Conservation (phyloP, 148 eudicot genomes). For the Selenicereus undatus region DNA sequence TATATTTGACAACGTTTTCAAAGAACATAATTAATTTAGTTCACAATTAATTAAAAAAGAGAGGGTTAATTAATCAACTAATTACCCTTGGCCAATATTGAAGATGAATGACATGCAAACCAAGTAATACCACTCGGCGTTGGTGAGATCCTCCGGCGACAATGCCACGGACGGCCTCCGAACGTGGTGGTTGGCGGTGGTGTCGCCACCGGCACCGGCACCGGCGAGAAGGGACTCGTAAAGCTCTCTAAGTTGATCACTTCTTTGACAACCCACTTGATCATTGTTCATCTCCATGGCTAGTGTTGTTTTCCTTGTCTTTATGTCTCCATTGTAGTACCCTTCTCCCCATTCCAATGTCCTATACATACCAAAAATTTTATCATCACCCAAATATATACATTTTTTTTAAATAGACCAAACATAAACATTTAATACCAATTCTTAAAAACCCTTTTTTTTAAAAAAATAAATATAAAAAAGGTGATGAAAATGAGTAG, state of each 20-base stretch:
- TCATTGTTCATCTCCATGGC: constrained; percentile 41
- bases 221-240: constrained; percentile 45
- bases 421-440: too few species aligned
- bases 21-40: too few species aligned
- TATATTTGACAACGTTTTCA: too few species aligned
- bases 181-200: constrained; percentile 12
- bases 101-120: constrained; percentile 66
- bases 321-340: constrained; percentile 82
- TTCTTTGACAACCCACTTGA: constrained; percentile 53
- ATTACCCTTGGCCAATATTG: constrained; percentile 56
- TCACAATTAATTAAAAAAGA: too few species aligned
- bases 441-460: too few species aligned
- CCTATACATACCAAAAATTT: constrained; percentile 18
- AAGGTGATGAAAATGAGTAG: not conserved
- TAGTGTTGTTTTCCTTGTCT: constrained; percentile 68
- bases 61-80: too few species aligned
- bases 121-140: constrained; percentile 72
- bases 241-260: constrained; percentile 66
- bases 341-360: constrained; percentile 68
- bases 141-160: constrained; percentile 69
- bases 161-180: constrained; percentile 63
- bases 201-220: constrained; percentile 35
- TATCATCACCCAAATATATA: too few species aligned
- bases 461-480: not conserved
- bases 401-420: too few species aligned